Conservation (phyloP, 2,329 filamentous ascomycete species). For the Tolypocladium inflatum region DNA sequence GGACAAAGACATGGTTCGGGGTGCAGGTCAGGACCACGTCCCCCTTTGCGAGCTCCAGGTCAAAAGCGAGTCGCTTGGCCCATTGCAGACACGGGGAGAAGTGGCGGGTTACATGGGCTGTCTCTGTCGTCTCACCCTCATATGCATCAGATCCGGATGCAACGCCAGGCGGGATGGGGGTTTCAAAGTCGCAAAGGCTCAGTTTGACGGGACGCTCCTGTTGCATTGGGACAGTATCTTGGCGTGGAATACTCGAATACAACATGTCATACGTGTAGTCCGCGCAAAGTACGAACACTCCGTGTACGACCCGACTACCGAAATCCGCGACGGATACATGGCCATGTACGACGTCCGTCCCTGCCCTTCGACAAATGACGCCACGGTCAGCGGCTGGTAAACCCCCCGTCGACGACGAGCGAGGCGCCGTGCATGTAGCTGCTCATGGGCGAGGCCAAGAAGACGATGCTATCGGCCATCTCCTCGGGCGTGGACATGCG, state of each 20-base stretch:
- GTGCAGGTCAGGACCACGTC: conserved; percentile 46
- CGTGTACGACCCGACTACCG: no score
- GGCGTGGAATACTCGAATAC: no score
- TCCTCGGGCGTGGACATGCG: conserved; percentile 39
- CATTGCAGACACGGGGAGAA: conserved; percentile 24
- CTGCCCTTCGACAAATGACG: background rate
- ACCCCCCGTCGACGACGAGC: conserved; percentile 38
- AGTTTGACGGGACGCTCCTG: background rate
- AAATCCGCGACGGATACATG: background rate
- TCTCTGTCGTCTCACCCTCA: background rate
- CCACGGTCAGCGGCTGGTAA: conserved; percentile 12
- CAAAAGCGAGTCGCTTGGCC: conserved; percentile 40
- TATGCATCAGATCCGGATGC: background rate
- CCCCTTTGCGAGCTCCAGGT: conserved; percentile 34
- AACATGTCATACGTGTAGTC: background rate
- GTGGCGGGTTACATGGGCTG: background rate
- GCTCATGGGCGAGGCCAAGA: conserved; percentile 40
- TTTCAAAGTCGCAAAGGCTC: background rate
- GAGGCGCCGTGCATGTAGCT: conserved; percentile 42
- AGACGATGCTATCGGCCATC: conserved; percentile 41
- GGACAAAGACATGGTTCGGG: conserved; percentile 45
- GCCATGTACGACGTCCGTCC: background rate
- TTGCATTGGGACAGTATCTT: background rate
- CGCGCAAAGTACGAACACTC: background rate
- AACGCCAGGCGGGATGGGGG: background rate